Percentiles rank a stretch among this genome's conserved stretches.
Conservation (phyloP, 192 early-diverging fungal species). For the Mortierella alpina region DNA sequence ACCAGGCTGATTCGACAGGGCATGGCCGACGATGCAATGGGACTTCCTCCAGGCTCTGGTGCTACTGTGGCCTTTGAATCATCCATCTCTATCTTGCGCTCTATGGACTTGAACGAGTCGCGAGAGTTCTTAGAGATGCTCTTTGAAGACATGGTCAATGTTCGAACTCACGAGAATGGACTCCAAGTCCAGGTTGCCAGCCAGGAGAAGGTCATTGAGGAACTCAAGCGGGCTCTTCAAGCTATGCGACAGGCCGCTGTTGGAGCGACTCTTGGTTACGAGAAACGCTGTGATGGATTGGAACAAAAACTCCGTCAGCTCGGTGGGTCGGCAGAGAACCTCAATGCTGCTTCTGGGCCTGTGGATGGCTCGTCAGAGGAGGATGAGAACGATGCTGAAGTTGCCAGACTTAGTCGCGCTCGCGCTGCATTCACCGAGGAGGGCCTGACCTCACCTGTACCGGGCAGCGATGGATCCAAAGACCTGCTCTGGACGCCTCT, state of each 20-base stretch:
- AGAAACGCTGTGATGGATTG: slow-evolving; percentile 56
- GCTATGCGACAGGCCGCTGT: slow-evolving; percentile 71
- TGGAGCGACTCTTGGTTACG: slow-evolving; percentile 57
- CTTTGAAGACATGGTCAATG: slow-evolving; percentile 65
- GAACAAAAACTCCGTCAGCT: slow-evolving; percentile 51
- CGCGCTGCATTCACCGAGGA: slow-evolving; percentile 8
- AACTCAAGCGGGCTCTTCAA: slow-evolving; percentile 65
- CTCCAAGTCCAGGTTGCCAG: slow-evolving; percentile 56
- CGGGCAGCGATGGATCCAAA: slow-evolving; percentile 8
- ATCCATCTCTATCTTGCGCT: slow-evolving; percentile 60
- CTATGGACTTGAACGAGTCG: slow-evolving; percentile 60
- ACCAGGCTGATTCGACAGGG: slow-evolving; percentile 44
- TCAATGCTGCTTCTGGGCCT: background rate
- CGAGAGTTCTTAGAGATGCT: slow-evolving; percentile 64
- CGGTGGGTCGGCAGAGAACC: slow-evolving; percentile 21
- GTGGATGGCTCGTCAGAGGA: slow-evolving; percentile 46
- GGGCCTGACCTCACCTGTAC: slow-evolving; percentile 2
- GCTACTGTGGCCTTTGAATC: slow-evolving; percentile 63
- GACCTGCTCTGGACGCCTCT: slow-evolving; percentile 39
- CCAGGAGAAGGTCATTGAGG: slow-evolving; percentile 63
- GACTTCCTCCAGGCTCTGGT: slow-evolving; percentile 52
- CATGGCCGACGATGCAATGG: slow-evolving; percentile 51
- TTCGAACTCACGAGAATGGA: slow-evolving; percentile 60
- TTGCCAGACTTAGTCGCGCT: slow-evolving; percentile 28
- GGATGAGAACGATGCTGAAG: slow-evolving; percentile 51